A percentile compares a stretch with the other conserved stretches of the same genome.
These are phyloP conservation scores for Sedum album DNA, from an alignment of 164 flowering plant species.

Conservation along the genomic window DNA sequence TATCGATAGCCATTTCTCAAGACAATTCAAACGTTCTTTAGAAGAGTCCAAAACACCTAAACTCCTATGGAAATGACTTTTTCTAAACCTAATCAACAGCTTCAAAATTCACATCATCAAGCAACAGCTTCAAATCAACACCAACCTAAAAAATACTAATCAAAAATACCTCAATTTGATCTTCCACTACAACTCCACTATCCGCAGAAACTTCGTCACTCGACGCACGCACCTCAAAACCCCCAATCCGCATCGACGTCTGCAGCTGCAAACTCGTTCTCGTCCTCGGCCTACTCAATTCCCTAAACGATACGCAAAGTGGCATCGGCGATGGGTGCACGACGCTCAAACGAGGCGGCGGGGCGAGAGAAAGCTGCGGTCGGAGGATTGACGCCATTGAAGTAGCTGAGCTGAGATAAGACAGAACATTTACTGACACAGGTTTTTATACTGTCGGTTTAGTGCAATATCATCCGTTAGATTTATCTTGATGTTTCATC, in stretches of 20 bases:
- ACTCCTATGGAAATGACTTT: neutral
- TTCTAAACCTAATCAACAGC: neutral
- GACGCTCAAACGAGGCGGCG: neutral
- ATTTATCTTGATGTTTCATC: too few relatives aligned
- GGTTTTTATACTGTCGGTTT: neutral
- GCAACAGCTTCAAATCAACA: neutral
- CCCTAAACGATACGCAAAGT: conserved; percentile 2
- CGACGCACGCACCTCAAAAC: neutral
- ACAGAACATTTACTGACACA: neutral
- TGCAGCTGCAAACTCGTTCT: neutral
- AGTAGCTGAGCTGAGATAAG: neutral
- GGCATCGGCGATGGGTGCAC: neutral
- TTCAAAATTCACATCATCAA: neutral
- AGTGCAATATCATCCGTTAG: neutral
- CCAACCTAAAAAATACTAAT: neutral
- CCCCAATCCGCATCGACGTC: neutral
- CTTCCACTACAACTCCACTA: neutral
- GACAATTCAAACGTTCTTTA: too few relatives aligned
- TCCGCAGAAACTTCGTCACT: neutral
- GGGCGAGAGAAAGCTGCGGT: neutral
- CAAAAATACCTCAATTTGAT: neutral
- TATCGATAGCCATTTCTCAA: too few relatives aligned
- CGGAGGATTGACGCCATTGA: neutral
- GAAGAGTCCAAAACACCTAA: neutral
- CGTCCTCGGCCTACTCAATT: neutral